Evolutionary conservation across 192 early-diverging fungal genomes (phyloP).

Genomic region (Coemansia sp.): DNA sequence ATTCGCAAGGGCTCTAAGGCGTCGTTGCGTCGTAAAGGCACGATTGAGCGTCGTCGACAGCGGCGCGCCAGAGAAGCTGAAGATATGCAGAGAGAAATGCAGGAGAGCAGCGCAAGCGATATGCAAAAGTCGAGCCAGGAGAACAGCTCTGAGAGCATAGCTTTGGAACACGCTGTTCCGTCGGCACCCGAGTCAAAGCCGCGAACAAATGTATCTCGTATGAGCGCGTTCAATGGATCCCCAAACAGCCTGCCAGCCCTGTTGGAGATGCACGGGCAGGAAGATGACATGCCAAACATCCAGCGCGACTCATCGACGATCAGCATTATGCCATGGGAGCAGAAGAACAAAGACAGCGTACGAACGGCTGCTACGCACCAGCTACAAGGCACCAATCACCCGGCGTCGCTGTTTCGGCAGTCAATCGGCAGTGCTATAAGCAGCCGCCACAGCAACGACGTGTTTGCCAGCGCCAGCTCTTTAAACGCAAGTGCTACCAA

Average conservation of each 20-base stretch:
- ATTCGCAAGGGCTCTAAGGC: constrained; percentile 53
- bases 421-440: constrained; percentile 20
- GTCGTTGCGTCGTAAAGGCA: constrained; percentile 46
- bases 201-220: constrained; percentile 11
- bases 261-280: background rate
- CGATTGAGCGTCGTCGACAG: constrained; percentile 33
- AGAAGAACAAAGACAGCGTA: background rate
- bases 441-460: constrained; percentile 20
- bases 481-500: constrained; percentile 7
- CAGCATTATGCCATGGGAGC: constrained; percentile 13
- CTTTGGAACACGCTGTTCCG: background rate
- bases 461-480: constrained; percentile 31
- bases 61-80: background rate
- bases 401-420: constrained; percentile 35
- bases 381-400: constrained; percentile 6
- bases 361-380: background rate
- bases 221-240: constrained; percentile 47
- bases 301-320: constrained; percentile 46
- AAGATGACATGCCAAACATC: constrained; percentile 6
- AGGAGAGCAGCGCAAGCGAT: background rate
- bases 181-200: background rate
- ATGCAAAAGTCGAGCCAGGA: background rate
- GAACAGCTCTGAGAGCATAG: constrained; percentile 5
- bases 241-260: background rate
- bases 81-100: background rate